These are phyloP conservation scores for Entoloma clypeatum DNA, from an alignment of 1,284 basidiomycete species.

Conservation along the genomic window DNA sequence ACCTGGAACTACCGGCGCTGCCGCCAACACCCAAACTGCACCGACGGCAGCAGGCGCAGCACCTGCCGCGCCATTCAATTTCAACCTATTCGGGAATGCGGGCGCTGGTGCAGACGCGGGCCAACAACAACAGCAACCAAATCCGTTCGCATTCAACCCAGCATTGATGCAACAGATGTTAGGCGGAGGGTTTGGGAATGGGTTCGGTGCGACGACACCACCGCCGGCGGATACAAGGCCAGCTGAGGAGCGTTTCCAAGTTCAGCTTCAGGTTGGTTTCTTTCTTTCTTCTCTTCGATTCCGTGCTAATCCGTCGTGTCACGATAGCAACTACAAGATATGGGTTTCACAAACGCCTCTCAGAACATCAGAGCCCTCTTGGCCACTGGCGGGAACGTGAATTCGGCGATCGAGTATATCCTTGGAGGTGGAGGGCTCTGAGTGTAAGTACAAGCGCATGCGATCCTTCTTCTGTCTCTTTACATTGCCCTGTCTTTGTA, in stretches of 20 bases:
- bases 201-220: constrained; percentile 35
- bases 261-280: constrained; percentile 67
- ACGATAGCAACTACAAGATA: constrained; percentile 77
- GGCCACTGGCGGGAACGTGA: constrained; percentile 85
- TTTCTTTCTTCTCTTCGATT: background rate
- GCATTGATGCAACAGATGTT: constrained; percentile 52
- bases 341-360: constrained; percentile 80
- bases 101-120: constrained; percentile 23
- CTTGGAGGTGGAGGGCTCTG: constrained; percentile 74
- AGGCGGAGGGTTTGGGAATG: constrained; percentile 25
- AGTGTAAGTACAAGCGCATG: too few species aligned
- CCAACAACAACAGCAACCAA: constrained; percentile 21
- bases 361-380: constrained; percentile 89
- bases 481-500: too few species aligned
- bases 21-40: constrained; percentile 12
- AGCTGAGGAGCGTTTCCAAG: constrained; percentile 86
- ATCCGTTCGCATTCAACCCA: constrained; percentile 40
- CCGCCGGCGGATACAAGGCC: constrained; percentile 65
- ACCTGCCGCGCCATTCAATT: constrained; percentile 24
- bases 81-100: constrained; percentile 27
- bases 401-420: constrained; percentile 89
- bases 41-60: constrained; percentile 1
- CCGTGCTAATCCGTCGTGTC: constrained; percentile 2
- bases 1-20: constrained; percentile 22
- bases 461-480: too few species aligned